Evolutionary conservation across 305 asterid species (phyloP), one percentile per base, ranked within the genome.

Genomic region (Plantago rigida): DNA sequence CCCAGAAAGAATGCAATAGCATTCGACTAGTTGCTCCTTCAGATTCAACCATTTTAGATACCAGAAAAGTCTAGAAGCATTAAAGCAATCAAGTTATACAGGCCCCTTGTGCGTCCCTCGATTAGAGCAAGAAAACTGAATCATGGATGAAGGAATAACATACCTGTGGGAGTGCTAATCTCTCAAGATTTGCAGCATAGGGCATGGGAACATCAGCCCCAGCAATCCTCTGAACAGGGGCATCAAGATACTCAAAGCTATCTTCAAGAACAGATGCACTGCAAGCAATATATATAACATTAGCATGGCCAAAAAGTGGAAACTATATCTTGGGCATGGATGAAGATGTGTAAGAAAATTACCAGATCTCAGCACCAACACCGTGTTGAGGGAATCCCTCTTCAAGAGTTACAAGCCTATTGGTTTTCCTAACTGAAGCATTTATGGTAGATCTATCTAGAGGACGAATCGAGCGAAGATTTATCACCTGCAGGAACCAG

Each of bases 141-240:
- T 26, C 12, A 12, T 5, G 42, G 12, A 28, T 19, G 28, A 61
- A 59, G 13, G 15, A 56, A 69, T 57, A 15, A 69, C 73, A 70
- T 70, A 85, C 96, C 98, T 87, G 96, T 9, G 98, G 98, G 56
- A 86, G 79, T 49, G 96, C 96, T 83, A 84, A 22, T 69, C 98
- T 82, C 83, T 91, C 98, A 7, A 91, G 84, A 75, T 87, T 87
- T 57, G 94, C 94, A 60, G 96, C 96, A 42, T 86, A 91, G 59
- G 96, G 98, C 81, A 78, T 87, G 48, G 98, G 98, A 60, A 91
- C 95, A 77, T 91, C 98, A 45, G 96, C 92, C 62, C 98, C 98
- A 13, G 90, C 60, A 54, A 91, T 86, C 83, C 98, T 86, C 81
- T 91, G 95, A 54, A 87, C 80, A 4, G 94, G 95, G 61, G 98